Evolutionary conservation across 331 rosid species (phyloP).

Genomic region (Rhamnella rubrinervis): DNA sequence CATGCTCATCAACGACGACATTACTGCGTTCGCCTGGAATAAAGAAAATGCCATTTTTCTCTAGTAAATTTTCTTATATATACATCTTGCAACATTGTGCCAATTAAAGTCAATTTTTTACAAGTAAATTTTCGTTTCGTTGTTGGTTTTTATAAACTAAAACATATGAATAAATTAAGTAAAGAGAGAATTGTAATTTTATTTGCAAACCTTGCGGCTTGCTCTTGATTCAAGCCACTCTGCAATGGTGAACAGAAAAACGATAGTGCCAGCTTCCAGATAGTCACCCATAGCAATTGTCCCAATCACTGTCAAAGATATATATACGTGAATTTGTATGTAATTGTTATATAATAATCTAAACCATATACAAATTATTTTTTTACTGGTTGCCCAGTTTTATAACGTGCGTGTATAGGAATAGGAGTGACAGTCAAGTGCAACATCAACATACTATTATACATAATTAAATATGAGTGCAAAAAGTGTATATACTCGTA

Average conservation of each 20-base stretch:
- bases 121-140: too few species aligned
- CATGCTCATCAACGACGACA: conserved; percentile 75
- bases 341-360: background rate
- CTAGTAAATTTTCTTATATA: background rate
- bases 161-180: background rate
- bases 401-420: too few species aligned
- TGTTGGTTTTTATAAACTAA: background rate
- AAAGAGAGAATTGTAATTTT: background rate
- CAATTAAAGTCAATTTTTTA: background rate
- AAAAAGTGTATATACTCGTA: too few species aligned
- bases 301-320: conserved; percentile 57
- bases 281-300: conserved; percentile 69
- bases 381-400: too few species aligned
- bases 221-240: conserved; percentile 92
- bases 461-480: too few species aligned
- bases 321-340: background rate
- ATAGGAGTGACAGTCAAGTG: too few species aligned
- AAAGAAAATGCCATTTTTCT: background rate
- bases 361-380: background rate
- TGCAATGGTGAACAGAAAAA: conserved; percentile 81
- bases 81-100: background rate
- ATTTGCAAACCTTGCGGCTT: conserved; percentile 66
- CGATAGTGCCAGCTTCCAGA: conserved; percentile 83
- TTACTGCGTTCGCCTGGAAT: conserved; percentile 69
- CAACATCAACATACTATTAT: too few species aligned